A percentile compares a stretch with the other conserved stretches of the same genome.
Evolutionary conservation across 2,329 filamentous ascomycete genomes (phyloP).

Genomic region (Nothopassalora personata): DNA sequence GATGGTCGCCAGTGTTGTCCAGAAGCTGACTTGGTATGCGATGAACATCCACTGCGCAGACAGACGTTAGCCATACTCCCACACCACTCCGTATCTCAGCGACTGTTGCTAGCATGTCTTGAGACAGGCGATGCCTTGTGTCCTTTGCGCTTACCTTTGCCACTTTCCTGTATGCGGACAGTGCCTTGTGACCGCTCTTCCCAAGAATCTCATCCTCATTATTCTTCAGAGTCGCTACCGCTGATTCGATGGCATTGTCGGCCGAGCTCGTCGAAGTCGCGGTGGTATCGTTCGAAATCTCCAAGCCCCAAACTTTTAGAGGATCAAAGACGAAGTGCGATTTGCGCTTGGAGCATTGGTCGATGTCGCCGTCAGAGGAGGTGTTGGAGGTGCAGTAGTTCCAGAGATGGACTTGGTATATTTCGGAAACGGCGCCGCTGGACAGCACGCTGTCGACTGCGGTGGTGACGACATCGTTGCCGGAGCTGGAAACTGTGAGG

Average conservation of each 20-base stretch:
- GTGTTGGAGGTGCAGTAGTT: slow-evolving; percentile 68
- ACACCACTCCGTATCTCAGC: no score
- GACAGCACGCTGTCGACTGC: slow-evolving; percentile 37
- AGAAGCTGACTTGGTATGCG: slow-evolving; percentile 68
- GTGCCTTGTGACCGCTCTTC: slow-evolving; percentile 57
- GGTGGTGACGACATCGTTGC: slow-evolving; percentile 30
- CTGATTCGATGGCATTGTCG: slow-evolving; percentile 30
- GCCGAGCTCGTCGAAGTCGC: slow-evolving; percentile 12
- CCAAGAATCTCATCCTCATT: slow-evolving; percentile 53
- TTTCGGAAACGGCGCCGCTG: slow-evolving; percentile 55
- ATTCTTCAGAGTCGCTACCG: slow-evolving; percentile 47
- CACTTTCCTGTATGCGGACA: slow-evolving; percentile 68
- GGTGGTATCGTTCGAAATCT: slow-evolving; percentile 43
- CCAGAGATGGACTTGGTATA: slow-evolving; percentile 80
- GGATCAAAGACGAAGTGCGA: slow-evolving; percentile 73
- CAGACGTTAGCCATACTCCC: no score
- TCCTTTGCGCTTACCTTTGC: slow-evolving; percentile 37
- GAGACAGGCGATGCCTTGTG: no score
- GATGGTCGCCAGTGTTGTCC: slow-evolving; percentile 65
- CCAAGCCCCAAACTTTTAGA: slow-evolving; percentile 61
- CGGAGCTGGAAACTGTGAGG: slow-evolving; percentile 27
- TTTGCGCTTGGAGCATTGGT: slow-evolving; percentile 63
- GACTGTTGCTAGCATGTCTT: no score
- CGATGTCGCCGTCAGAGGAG: slow-evolving; percentile 40
- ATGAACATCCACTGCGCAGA: slow-evolving; percentile 56